Evolutionary conservation across 768 basidiomycete genomes (phyloP).

Genomic region (Leccinum aurantiacum): DNA sequence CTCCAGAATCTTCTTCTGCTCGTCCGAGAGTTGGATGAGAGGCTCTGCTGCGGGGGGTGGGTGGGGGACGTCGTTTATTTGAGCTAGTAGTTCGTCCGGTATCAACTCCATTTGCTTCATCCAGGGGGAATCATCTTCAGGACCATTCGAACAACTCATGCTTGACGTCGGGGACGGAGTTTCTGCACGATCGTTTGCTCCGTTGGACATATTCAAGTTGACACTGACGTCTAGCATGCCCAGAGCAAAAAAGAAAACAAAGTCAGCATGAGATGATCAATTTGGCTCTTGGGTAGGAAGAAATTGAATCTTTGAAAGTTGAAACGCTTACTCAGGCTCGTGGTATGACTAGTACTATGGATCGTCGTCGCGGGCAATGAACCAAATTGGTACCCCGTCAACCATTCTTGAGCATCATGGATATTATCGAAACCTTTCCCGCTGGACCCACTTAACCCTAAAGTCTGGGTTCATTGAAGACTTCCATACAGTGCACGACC

Average conservation of each 20-base stretch:
- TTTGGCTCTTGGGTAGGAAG: not conserved
- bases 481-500: not conserved
- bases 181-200: conserved; percentile 2
- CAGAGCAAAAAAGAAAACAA: not conserved
- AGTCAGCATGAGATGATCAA: not conserved
- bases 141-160: not conserved
- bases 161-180: conserved; percentile 8
- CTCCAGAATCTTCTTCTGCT: conserved; percentile 43
- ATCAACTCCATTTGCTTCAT: not conserved
- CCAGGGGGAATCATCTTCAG: not conserved
- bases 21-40: conserved; percentile 31
- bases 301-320: not conserved
- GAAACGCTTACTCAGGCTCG: conserved; percentile 18
- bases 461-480: conserved; percentile 18
- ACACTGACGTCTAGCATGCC: conserved; percentile 20
- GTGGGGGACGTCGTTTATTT: not conserved
- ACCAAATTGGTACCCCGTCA: conserved; percentile 17
- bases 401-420: conserved; percentile 28
- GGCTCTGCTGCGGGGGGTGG: conserved; percentile 8
- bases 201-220: conserved; percentile 16
- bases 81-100: not conserved
- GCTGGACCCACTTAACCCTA: conserved; percentile 32
- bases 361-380: conserved; percentile 7
- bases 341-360: conserved; percentile 2
- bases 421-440: conserved; percentile 34